Percentiles rank a stretch among this genome's conserved stretches.
These are phyloP conservation scores for Colletotrichum tropicicola DNA, from an alignment of 2,329 filamentous ascomycete genomes.

Conservation along the genomic window DNA sequence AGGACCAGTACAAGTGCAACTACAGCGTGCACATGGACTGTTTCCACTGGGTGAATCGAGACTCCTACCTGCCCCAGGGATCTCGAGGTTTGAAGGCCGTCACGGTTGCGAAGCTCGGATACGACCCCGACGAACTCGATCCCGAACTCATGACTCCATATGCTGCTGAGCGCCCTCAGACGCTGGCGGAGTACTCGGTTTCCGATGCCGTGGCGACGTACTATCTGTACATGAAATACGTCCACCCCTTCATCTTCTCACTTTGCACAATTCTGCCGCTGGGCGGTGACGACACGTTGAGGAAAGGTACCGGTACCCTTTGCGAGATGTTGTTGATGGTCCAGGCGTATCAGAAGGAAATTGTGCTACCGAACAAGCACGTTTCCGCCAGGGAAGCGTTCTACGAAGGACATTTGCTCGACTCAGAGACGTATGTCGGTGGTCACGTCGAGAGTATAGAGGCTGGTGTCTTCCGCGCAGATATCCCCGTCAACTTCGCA, in stretches of 20 bases:
- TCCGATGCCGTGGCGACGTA: slow-evolving; percentile 99
- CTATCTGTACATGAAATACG: slow-evolving; percentile 99
- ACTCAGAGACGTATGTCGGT: slow-evolving; percentile 97
- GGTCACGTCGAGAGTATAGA: slow-evolving; percentile 99
- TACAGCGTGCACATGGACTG: slow-evolving; percentile 99
- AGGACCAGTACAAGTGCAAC: slow-evolving; percentile 95
- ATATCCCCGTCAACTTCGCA: slow-evolving; percentile 93
- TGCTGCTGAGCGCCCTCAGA: slow-evolving; percentile 91
- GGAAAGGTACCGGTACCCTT: slow-evolving; percentile 97
- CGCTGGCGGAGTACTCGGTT: slow-evolving; percentile 95
- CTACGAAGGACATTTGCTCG: slow-evolving; percentile 94
- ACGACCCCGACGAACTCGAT: slow-evolving; percentile 97
- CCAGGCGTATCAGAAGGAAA: slow-evolving; percentile 90
- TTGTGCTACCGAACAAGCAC: slow-evolving; percentile 96
- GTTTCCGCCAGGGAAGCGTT: slow-evolving; percentile 90
- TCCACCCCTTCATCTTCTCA: slow-evolving; percentile 99
- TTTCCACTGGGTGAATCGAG: slow-evolving; percentile 98
- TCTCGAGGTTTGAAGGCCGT: slow-evolving; percentile 97
- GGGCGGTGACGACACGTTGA: slow-evolving; percentile 88
- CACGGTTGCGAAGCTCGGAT: slow-evolving; percentile 96
- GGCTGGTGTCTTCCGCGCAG: slow-evolving; percentile 93
- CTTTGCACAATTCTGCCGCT: slow-evolving; percentile 96
- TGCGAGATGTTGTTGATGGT: slow-evolving; percentile 99
- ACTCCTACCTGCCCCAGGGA: slow-evolving; percentile 96
- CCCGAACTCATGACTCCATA: slow-evolving; percentile 96